Evolutionary conservation across 2,329 filamentous ascomycete genomes (phyloP).

Genomic region (Xylariaceae sp.): DNA sequence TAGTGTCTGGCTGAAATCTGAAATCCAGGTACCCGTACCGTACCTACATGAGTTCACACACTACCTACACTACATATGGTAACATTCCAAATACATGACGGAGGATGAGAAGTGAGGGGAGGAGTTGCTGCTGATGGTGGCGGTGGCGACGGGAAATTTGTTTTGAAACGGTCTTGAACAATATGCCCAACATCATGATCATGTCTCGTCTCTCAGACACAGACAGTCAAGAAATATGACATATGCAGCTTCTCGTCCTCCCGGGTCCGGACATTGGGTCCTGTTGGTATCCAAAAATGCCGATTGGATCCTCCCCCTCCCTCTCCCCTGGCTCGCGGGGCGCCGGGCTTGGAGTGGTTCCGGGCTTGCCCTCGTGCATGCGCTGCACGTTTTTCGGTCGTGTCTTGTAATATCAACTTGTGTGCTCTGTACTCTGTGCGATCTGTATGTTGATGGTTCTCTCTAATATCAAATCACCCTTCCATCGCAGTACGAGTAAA

Average conservation of each 20-base stretch:
- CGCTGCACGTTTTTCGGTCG: too few species aligned
- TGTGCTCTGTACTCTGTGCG: neutral
- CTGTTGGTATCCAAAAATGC: neutral
- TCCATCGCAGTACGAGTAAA: too few species aligned
- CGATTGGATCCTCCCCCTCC: neutral
- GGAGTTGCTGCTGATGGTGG: neutral
- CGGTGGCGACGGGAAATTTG: neutral
- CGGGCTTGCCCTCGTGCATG: too few species aligned
- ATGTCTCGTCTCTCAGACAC: too few species aligned
- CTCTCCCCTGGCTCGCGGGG: neutral
- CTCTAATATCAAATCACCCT: neutral
- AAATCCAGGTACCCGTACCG: too few species aligned
- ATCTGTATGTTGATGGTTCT: neutral
- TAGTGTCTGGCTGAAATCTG: too few species aligned
- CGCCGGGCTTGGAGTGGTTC: too few species aligned
- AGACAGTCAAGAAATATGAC: neutral
- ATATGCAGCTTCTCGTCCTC: neutral
- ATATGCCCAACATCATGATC: too few species aligned
- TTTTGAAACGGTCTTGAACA: neutral
- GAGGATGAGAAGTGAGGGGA: neutral
- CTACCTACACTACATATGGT: too few species aligned
- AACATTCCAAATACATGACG: too few species aligned
- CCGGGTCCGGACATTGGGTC: neutral
- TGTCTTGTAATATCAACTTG: neutral
- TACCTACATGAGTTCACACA: too few species aligned